Evolutionary conservation across 169 alveolate genomes (phyloP).

Genomic region (Eimeria zaria): DNA sequence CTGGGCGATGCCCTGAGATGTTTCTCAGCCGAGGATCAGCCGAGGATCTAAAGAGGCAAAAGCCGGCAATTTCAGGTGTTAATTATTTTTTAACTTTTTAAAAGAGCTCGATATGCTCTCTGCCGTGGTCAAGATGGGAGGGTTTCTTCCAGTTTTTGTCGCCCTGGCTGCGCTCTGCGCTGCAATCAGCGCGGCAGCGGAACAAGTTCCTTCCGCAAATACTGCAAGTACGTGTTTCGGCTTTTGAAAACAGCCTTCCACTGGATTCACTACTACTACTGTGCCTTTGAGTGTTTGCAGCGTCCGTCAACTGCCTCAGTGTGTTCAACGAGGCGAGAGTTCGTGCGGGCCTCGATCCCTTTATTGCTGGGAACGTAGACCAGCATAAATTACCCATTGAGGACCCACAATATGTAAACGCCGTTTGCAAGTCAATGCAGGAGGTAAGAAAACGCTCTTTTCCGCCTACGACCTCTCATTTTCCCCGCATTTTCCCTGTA

Average conservation of each 20-base stretch:
- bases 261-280: background rate
- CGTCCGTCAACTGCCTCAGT: background rate
- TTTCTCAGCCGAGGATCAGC: background rate
- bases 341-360: background rate
- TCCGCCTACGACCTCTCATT: too few species aligned
- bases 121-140: slow-evolving; percentile 3
- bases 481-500: background rate
- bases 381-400: background rate
- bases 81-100: background rate
- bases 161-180: background rate
- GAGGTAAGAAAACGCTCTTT: background rate
- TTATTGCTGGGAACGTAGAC: background rate
- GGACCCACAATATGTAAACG: background rate
- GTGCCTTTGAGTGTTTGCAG: slow-evolving; percentile 11
- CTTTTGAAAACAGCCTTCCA: background rate
- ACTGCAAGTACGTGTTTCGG: background rate
- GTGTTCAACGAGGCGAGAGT: slow-evolving; percentile 6
- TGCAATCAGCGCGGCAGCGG: background rate
- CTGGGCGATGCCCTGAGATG: background rate
- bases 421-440: background rate
- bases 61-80: background rate
- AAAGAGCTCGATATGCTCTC: background rate
- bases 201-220: background rate
- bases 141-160: background rate
- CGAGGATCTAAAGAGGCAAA: background rate